These are phyloP conservation scores for Aspergillus pseudoglaucus DNA, from an alignment of 2,329 filamentous ascomycete genomes.

Conservation along the genomic window DNA sequence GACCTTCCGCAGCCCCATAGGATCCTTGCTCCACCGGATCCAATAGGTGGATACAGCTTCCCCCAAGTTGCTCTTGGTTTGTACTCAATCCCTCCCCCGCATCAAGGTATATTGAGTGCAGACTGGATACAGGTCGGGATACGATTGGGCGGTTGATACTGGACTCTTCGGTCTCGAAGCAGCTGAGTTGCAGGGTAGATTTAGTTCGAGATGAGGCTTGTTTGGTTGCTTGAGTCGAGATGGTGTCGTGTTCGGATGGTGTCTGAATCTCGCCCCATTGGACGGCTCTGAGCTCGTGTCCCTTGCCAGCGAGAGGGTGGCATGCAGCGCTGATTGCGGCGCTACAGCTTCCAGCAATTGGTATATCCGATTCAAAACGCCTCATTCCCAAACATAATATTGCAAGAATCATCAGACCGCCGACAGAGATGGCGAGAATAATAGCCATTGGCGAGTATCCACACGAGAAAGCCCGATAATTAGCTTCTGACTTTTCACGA, in stretches of 20 bases:
- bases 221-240: too few relatives aligned
- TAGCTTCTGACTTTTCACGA: not conserved
- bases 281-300: not conserved
- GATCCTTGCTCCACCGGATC: not conserved
- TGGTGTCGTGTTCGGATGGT: too few relatives aligned
- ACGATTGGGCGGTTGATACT: too few relatives aligned
- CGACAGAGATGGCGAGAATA: not conserved
- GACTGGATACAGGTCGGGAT: not conserved
- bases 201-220: too few relatives aligned
- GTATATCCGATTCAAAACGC: not conserved
- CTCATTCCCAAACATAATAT: not conserved
- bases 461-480: not conserved
- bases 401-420: not conserved
- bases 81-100: not conserved
- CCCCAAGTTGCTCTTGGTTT: not conserved
- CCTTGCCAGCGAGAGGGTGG: conserved; percentile 3
- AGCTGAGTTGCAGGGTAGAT: too few relatives aligned
- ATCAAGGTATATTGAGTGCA: not conserved
- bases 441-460: not conserved
- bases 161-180: too few relatives aligned
- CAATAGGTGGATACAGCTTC: not conserved
- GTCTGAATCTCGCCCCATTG: conserved; percentile 8
- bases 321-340: conserved; percentile 7
- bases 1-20: not conserved
- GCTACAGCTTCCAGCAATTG: conserved; percentile 4